A percentile compares a stretch with the other conserved stretches of the same genome.
Conservation (phyloP, 192 early-diverging fungal species). For the Pilobolus umbonatus region DNA sequence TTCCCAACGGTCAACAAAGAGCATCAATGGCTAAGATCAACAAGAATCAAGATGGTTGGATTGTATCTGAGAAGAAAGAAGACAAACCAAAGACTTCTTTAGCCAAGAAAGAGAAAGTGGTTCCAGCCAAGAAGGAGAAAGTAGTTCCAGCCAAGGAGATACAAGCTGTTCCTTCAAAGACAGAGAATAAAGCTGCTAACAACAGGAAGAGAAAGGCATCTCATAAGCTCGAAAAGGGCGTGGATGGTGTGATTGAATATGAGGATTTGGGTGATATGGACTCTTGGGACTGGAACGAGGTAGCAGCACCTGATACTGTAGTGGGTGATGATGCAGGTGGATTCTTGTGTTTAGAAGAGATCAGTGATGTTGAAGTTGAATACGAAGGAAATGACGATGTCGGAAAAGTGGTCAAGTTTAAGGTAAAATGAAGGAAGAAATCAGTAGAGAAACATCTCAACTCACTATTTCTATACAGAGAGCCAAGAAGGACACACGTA, state of each 20-base stretch:
- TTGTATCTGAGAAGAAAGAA: too few relatives aligned
- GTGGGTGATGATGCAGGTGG: conserved; percentile 70
- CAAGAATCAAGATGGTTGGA: too few relatives aligned
- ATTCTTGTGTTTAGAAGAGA: conserved; percentile 83
- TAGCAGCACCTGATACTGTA: conserved; percentile 42
- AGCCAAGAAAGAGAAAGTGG: too few relatives aligned
- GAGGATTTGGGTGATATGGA: conserved; percentile 36
- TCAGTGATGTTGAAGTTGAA: conserved; percentile 77
- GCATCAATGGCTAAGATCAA: too few relatives aligned
- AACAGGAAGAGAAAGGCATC: conserved; percentile 1
- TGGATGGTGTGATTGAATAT: conserved; percentile 6
- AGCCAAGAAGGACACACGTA: conserved; percentile 18
- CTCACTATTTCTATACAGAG: conserved; percentile 10
- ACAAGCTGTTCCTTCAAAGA: neutral
- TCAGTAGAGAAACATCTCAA: conserved; percentile 13
- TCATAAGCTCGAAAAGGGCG: neutral
- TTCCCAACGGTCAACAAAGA: too few relatives aligned
- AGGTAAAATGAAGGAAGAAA: conserved; percentile 39
- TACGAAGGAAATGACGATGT: conserved; percentile 58
- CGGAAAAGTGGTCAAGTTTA: conserved; percentile 69
- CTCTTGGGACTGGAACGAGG: conserved; percentile 58
- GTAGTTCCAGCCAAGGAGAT: neutral
- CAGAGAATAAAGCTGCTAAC: neutral
- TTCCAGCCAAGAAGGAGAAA: neutral
- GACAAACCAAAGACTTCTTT: too few relatives aligned